phyloP scores from a whole-genome alignment of 2,329 filamentous ascomycete species.

The Chalaropsis thielavioides region DNA sequence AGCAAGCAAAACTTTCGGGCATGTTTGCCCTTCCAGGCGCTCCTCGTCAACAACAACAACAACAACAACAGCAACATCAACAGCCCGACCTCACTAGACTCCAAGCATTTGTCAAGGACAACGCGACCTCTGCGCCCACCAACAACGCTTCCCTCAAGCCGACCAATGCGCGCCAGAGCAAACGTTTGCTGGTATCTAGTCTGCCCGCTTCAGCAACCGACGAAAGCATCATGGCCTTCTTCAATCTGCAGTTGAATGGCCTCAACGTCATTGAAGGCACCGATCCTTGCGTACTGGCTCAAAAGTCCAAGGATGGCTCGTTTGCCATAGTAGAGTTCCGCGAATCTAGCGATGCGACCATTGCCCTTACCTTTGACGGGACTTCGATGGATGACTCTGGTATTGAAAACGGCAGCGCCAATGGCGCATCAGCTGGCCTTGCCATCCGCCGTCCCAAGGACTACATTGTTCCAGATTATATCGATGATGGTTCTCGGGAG shows the following conservation, averaged over 20 bases:
- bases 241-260: constrained; percentile 95
- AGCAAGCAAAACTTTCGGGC: constrained; percentile 95
- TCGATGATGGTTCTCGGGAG: constrained; percentile 58
- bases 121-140: constrained; percentile 37
- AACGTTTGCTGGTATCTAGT: constrained; percentile 79
- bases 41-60: constrained; percentile 73
- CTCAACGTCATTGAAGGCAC: constrained; percentile 73
- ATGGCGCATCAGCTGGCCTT: constrained; percentile 45
- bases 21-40: constrained; percentile 98
- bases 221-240: constrained; percentile 65
- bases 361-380: constrained; percentile 79
- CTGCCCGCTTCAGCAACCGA: constrained; percentile 59
- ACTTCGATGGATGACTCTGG: constrained; percentile 55
- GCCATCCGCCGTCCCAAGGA: constrained; percentile 82
- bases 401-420: constrained; percentile 44
- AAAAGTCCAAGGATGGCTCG: constrained; percentile 61
- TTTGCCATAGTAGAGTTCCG: constrained; percentile 91
- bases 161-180: constrained; percentile 83
- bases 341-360: constrained; percentile 71
- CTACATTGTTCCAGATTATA: constrained; percentile 72
- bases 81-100: constrained; percentile 89
- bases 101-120: constrained; percentile 83
- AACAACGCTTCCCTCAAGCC: constrained; percentile 75
- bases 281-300: constrained; percentile 73
- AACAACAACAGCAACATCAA: constrained; percentile 52